These are phyloP conservation scores for Aspergillus neoniger DNA, from an alignment of 2,329 filamentous ascomycete genomes.

Conservation along the genomic window DNA sequence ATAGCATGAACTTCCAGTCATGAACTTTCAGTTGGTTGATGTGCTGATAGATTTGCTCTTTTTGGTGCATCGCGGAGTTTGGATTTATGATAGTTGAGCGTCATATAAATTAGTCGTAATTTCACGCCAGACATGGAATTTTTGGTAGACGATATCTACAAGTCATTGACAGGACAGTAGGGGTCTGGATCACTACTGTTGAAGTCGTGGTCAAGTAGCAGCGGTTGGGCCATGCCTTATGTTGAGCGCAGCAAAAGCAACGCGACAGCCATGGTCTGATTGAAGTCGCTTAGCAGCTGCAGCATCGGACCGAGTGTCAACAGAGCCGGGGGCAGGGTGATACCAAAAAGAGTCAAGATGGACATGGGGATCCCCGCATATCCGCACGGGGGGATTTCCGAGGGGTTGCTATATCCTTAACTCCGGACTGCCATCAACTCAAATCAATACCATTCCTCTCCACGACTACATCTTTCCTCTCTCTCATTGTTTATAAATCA, in stretches of 20 bases:
- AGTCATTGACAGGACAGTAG: too few relatives aligned
- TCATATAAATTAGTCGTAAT: neutral
- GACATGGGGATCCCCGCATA: neutral
- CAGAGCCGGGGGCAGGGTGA: too few relatives aligned
- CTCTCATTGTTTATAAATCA: neutral
- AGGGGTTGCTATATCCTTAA: neutral
- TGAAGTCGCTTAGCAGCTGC: too few relatives aligned
- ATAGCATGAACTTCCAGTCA: slow-evolving; percentile 81
- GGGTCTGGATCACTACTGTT: too few relatives aligned
- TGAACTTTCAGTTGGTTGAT: slow-evolving; percentile 13
- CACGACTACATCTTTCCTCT: neutral
- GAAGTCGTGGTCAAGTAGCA: too few relatives aligned
- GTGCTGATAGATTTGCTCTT: neutral
- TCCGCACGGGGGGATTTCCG: neutral
- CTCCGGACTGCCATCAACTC: neutral
- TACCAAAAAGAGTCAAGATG: too few relatives aligned
- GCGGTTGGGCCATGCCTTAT: too few relatives aligned
- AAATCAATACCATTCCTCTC: neutral
- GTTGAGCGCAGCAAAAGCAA: too few relatives aligned
- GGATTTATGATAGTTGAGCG: neutral
- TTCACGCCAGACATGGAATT: neutral
- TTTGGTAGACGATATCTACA: neutral
- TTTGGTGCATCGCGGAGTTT: neutral
- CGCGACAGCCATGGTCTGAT: too few relatives aligned
- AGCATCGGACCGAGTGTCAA: too few relatives aligned